Evolutionary conservation across 2,329 filamentous ascomycete species (phyloP), one percentile per base, ranked within the genome.

Genomic region (Biscogniauxia mediterranea): DNA sequence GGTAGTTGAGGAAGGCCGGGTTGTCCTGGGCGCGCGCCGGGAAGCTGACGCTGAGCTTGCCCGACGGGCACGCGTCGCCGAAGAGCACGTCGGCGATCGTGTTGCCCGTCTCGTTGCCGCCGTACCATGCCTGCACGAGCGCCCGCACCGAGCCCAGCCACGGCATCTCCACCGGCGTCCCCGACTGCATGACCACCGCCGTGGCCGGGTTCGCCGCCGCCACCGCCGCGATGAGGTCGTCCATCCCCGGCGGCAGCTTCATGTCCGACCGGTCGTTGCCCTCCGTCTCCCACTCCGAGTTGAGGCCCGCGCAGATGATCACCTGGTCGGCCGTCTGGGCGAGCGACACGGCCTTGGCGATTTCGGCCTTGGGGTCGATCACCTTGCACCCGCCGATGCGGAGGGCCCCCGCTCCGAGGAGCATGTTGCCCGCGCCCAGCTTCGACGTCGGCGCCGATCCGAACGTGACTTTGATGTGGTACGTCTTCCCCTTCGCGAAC

Each of bases 31-130:
- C 72, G 17, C 81, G 80, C 57, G 80, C 80, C 0, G 92, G 91
- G 77, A 93, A 93, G 2, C 83, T 89, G 21, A 93, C 79, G 0
- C 90, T 89, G 1, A 93, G 80, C 73, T 93, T 93, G 15, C 87
- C 91, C 52, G 85, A 88, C 0, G 91, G 91, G 71, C 90, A 93
- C 54, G 85, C 83, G 63, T 88, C 84, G 54, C 90, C 91, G 65
- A 91, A 90, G 19, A 94, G 79, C 1, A 94, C 82, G 66, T 94
- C 91, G 0, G 89, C 90, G 63, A 96, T 89, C 11, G 87, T 88
- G 70, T 93, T 92, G 5, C 91, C 92, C 5, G 89, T 89, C 77
- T 95, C 91, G 70, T 95, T 92, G n/a, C 92, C 91, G 62, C 91
- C 90, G 70, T 93, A 95, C 90, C 91, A 95, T 7, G 90, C 90